Base-by-base conservation (phyloP, 352 stramenopile genomes). In the Globisporangium acanthophoron region DNA sequence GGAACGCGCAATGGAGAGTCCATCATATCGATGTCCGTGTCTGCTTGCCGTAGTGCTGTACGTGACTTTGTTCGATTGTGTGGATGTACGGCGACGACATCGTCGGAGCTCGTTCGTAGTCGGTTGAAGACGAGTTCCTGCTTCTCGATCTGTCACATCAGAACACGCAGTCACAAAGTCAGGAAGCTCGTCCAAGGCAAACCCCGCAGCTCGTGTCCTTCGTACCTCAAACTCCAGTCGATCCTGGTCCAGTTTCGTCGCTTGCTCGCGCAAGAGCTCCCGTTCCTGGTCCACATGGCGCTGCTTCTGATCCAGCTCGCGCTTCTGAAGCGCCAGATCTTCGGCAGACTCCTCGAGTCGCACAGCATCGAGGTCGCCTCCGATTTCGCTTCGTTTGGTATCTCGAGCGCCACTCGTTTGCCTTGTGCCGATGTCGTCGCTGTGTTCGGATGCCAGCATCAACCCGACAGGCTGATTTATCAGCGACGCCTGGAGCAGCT, bases 401-500 rank as follows among this genome's bases (percentile, higher is more conserved):
- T 3, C 6, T 9, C n/a, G n/a, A 0, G 12, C n/a, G 9, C 31
- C 8, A 33, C 7, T 45, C 41, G 61, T 31, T 13, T 44, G 37
- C 5, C 29, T 44, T 47, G 3, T 45, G 33, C 5, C 33, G 40
- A 18, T 8, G 46, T 45, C 21, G 41, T 40, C 58, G 6, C 18
- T 24, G 20, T 37, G 40, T 21, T 21, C 18, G 13, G 18, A 12
- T 20, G 31, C 20, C 16, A 46, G 3, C 40, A 49, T 1, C 21
- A 35, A 35, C 3, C 55, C 55, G 9, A 61, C 46, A 15, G 55
- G 55, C 40, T 64, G 50, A 15, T 50, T 48, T 21, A 61, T 46
- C 46, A 92, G 46, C 11, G 79, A 83, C 13, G 79, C 81, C 67
- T 92, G 81, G 37, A 92, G 58, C 29, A 92, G 61, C 50, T 85